These are phyloP conservation scores for Aureobasidium sp. DNA, from an alignment of 2,329 filamentous ascomycete genomes.

Conservation along the genomic window DNA sequence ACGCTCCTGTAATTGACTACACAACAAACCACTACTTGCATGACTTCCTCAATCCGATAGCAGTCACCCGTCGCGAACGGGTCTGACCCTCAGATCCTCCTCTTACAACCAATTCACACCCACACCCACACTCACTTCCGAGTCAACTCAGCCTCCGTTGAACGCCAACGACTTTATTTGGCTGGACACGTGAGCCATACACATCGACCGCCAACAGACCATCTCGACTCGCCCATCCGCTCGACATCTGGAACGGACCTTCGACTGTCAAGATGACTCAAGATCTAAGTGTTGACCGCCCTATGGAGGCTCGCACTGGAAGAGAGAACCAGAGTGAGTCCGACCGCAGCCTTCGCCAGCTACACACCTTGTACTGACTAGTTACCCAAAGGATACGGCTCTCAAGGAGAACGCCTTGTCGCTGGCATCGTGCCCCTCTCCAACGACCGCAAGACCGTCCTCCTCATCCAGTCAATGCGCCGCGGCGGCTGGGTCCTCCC, in stretches of 20 bases:
- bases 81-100: conserved; percentile 31
- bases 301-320: conserved; percentile 61
- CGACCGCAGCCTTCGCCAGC: not conserved
- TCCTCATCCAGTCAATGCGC: conserved; percentile 87
- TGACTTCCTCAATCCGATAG: not conserved
- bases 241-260: not conserved
- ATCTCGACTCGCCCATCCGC: not conserved
- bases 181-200: conserved; percentile 6
- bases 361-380: conserved; percentile 16
- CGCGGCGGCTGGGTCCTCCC: conserved; percentile 93
- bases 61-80: conserved; percentile 36
- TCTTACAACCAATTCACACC: conserved; percentile 12
- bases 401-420: conserved; percentile 87
- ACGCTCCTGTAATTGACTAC: not conserved
- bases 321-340: conserved; percentile 74
- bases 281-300: conserved; percentile 28
- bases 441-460: conserved; percentile 73
- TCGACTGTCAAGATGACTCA: conserved; percentile 32
- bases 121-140: not conserved
- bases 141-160: conserved; percentile 13
- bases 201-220: not conserved
- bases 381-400: conserved; percentile 66
- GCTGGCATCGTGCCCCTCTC: conserved; percentile 90
- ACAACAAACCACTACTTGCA: not conserved
- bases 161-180: conserved; percentile 13